Conservation (phyloP, 2,329 filamentous ascomycete genomes). For the Aspergillus brunneoviolaceus region DNA sequence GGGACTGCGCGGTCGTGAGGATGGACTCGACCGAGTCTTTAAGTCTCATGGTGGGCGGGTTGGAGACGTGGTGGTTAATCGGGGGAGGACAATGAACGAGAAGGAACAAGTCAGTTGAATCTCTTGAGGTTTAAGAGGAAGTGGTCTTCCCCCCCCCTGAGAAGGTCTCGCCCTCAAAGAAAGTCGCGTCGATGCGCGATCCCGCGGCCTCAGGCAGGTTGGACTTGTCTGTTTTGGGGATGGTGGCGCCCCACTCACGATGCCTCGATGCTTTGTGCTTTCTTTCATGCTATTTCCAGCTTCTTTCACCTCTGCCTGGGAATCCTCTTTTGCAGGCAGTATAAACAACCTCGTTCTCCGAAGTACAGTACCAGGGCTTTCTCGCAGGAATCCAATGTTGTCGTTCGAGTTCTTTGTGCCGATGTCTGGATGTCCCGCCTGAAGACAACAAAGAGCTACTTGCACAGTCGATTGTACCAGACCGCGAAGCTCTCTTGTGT, state of each 20-base stretch:
- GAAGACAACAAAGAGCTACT: no score
- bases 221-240: neutral
- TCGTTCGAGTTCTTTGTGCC: no score
- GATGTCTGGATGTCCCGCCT: no score
- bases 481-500: no score
- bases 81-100: neutral
- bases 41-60: neutral
- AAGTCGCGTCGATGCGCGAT: neutral
- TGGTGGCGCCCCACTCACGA: neutral
- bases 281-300: neutral
- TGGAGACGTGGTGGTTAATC: no score
- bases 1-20: neutral
- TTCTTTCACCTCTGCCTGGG: no score
- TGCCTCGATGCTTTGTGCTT: neutral
- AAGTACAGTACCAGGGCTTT: no score
- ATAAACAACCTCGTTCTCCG: no score
- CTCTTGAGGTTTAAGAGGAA: neutral
- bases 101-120: no score
- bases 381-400: no score
- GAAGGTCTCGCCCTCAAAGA: neutral
- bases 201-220: neutral
- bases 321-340: no score
- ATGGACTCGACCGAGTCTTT: conserved; percentile 2
- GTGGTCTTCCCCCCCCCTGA: neutral
- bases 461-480: no score